A percentile compares a stretch with the other conserved stretches of the same genome.
Evolutionary conservation across 164 flowering plant genomes (phyloP).

Genomic region (Kingdonia uniflora): DNA sequence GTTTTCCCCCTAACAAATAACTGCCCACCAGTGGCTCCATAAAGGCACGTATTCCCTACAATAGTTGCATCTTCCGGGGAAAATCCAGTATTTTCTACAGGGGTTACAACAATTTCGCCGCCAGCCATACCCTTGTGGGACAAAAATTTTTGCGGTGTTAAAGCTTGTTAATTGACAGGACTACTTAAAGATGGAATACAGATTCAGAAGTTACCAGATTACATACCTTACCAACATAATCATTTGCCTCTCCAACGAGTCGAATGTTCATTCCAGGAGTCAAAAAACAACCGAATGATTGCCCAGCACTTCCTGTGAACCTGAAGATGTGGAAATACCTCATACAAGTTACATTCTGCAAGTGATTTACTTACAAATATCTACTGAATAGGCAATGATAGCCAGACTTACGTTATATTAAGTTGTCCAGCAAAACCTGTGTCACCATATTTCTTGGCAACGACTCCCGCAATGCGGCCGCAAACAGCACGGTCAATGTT

Average conservation of each 20-base stretch:
- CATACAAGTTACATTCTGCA: too few species aligned
- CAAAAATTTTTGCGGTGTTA: neutral
- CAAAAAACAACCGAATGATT: conserved; percentile 91
- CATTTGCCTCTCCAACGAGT: conserved; percentile 94
- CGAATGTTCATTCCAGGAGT: conserved; percentile 95
- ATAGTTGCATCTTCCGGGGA: conserved; percentile 90
- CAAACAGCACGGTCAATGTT: conserved; percentile 96
- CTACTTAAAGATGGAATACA: neutral
- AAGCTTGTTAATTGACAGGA: too few species aligned
- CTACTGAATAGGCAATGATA: neutral
- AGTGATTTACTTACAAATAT: too few species aligned
- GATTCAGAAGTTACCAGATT: neutral
- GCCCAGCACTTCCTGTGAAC: conserved; percentile 94
- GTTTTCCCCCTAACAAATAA: conserved; percentile 89
- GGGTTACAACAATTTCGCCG: conserved; percentile 83
- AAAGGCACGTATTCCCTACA: conserved; percentile 94
- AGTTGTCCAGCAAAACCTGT: conserved; percentile 97
- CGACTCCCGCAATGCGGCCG: conserved; percentile 85
- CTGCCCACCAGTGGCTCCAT: conserved; percentile 98
- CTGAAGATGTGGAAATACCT: conserved; percentile 23
- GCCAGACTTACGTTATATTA: conserved; percentile 63
- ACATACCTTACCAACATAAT: conserved; percentile 92
- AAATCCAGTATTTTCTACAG: conserved; percentile 72
- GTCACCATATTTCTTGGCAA: conserved; percentile 98
- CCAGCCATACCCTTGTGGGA: conserved; percentile 87